A percentile compares a stretch with the other conserved stretches of the same genome.
Evolutionary conservation across 2,329 filamentous ascomycete genomes (phyloP).

Genomic region (Cordyceps javanica): DNA sequence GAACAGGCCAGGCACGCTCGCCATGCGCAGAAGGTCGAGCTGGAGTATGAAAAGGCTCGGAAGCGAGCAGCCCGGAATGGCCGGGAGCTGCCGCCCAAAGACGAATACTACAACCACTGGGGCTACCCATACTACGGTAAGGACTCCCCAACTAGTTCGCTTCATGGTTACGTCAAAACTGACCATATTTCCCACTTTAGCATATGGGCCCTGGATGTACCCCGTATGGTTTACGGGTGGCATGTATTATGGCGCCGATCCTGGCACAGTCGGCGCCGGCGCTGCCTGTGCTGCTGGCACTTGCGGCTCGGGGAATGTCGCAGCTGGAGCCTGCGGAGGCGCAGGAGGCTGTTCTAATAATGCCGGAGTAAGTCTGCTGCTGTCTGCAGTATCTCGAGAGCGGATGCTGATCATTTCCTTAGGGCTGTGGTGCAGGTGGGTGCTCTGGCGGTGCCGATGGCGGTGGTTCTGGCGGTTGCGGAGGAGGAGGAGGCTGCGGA

Average conservation of each 20-base stretch:
- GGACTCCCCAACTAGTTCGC: conserved; percentile 8
- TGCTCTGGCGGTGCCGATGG: conserved; percentile 18
- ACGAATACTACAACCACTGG: conserved; percentile 49
- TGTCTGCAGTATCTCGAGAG: too few species aligned
- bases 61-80: conserved; percentile 45
- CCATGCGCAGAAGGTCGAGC: conserved; percentile 36
- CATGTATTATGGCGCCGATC: conserved; percentile 41
- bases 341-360: conserved; percentile 21
- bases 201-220: conserved; percentile 42
- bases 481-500: conserved; percentile 14
- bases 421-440: conserved; percentile 12
- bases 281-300: conserved; percentile 40
- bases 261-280: conserved; percentile 26
- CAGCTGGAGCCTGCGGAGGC: conserved; percentile 38
- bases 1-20: conserved; percentile 13
- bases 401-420: conserved; percentile 19
- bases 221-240: conserved; percentile 36
- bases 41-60: conserved; percentile 49
- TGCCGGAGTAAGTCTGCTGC: not conserved
- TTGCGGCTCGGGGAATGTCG: conserved; percentile 35
- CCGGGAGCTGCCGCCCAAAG: conserved; percentile 38
- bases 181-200: conserved; percentile 11
- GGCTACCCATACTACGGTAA: conserved; percentile 41
- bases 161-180: not conserved
- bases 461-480: conserved; percentile 15